Percentiles rank a stretch among this genome's conserved stretches.
Evolutionary conservation across 75 land plant species (phyloP).

Genomic region (Pseudotsuga menziesii): DNA sequence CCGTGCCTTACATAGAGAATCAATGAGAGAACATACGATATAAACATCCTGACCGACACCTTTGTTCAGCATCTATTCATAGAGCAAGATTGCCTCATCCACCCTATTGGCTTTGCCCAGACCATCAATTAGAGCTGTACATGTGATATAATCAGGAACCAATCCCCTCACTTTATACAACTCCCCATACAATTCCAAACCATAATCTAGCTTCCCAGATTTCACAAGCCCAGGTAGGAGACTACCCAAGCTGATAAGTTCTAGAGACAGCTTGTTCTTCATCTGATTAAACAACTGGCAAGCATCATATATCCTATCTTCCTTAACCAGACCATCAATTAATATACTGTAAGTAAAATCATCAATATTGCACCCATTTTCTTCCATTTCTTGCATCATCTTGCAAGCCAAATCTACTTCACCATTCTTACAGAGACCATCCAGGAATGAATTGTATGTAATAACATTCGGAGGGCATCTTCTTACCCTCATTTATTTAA

Average conservation of each 20-base stretch:
- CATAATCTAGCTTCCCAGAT: slow-evolving; percentile 51
- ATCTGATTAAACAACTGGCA: slow-evolving; percentile 66
- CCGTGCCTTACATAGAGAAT: slow-evolving; percentile 36
- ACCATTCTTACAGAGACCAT: slow-evolving; percentile 59
- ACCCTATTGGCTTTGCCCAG: slow-evolving; percentile 31
- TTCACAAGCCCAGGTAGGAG: slow-evolving; percentile 60
- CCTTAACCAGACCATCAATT: slow-evolving; percentile 63
- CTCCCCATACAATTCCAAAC: slow-evolving; percentile 30
- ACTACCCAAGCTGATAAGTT: slow-evolving; percentile 55
- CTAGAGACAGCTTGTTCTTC: slow-evolving; percentile 55
- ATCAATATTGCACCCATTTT: slow-evolving; percentile 58
- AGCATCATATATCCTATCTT: slow-evolving; percentile 49
- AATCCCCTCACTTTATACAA: slow-evolving; percentile 17
- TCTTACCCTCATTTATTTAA: slow-evolving; percentile 42
- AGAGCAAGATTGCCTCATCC: slow-evolving; percentile 30
- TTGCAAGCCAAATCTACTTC: slow-evolving; percentile 52
- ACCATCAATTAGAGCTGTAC: slow-evolving; percentile 49
- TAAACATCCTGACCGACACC: slow-evolving; percentile 35
- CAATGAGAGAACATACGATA: slow-evolving; percentile 45
- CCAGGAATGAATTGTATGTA: slow-evolving; percentile 66
- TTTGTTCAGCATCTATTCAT: slow-evolving; percentile 27
- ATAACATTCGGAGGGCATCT: slow-evolving; percentile 52
- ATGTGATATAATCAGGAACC: slow-evolving; percentile 18
- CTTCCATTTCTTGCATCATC: slow-evolving; percentile 47
- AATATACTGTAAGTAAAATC: slow-evolving; percentile 67